Evolutionary conservation across 495 filamentous ascomycete species (phyloP).

Genomic region (Evansstolkia leycettana): DNA sequence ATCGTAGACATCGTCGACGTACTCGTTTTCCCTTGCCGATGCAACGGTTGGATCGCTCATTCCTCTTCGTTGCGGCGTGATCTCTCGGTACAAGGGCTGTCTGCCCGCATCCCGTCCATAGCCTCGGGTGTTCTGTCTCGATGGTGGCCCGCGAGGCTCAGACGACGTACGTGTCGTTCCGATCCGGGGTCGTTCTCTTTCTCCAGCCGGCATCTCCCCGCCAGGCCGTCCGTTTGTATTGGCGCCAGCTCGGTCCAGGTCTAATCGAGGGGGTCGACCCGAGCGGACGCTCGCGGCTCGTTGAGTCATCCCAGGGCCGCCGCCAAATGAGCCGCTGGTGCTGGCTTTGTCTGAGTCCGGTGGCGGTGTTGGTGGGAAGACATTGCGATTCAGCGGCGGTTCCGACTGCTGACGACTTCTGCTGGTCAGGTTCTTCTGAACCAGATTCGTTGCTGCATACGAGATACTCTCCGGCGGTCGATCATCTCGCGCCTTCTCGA

Average conservation of each 20-base stretch:
- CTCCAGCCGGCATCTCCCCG: conserved; percentile 9
- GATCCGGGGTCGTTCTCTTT: conserved; percentile 34
- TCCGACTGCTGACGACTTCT: conserved; percentile 71
- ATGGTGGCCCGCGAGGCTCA: conserved; percentile 34
- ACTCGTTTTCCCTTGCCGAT: conserved; percentile 35
- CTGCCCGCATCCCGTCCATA: conserved; percentile 4
- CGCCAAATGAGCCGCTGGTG: conserved; percentile 11
- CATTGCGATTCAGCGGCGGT: conserved; percentile 71
- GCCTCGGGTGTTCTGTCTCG: conserved; percentile 15
- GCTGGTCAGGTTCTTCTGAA: conserved; percentile 68
- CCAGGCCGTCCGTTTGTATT: conserved; percentile 15
- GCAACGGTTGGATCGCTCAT: conserved; percentile 18
- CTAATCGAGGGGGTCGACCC: conserved; percentile 26
- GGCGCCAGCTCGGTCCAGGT: conserved; percentile 24
- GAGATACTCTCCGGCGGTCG: conserved; percentile 69
- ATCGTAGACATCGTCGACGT: conserved; percentile 58
- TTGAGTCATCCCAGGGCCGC: conserved; percentile 8
- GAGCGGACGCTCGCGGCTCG: conserved; percentile 22
- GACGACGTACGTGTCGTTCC: conserved; percentile 43
- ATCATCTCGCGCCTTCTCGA: conserved; percentile 51
- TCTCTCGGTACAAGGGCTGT: conserved; percentile 8
- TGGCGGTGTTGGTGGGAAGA: conserved; percentile 92
- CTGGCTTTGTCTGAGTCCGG: conserved; percentile 59
- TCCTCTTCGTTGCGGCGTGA: conserved; percentile 17
- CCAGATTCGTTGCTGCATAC: conserved; percentile 80